These are phyloP conservation scores for Naganishia cerealis DNA, from an alignment of 1,284 basidiomycete genomes.

Conservation along the genomic window DNA sequence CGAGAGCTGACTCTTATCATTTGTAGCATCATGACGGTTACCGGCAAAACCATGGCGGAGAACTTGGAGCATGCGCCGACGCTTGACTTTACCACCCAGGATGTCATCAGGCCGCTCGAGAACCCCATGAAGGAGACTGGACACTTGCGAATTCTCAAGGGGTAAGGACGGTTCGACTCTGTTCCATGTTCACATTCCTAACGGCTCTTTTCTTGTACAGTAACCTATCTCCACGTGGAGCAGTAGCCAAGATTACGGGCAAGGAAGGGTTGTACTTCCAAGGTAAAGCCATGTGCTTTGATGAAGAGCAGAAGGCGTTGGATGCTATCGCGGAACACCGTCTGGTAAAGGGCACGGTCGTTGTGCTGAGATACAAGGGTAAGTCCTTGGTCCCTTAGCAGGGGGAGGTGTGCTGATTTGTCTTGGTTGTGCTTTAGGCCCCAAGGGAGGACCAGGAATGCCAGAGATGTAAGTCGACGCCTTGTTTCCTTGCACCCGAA, in stretches of 20 bases:
- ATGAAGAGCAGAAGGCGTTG: conserved; percentile 76
- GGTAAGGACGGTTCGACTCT: conserved; percentile 11
- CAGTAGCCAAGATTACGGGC: conserved; percentile 91
- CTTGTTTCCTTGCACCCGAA: background rate
- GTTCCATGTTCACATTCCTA: conserved; percentile 32
- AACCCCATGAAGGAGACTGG: conserved; percentile 85
- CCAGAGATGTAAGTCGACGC: conserved; percentile 21
- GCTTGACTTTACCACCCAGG: conserved; percentile 65
- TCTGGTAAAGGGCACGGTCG: conserved; percentile 67
- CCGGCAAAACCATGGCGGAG: conserved; percentile 80
- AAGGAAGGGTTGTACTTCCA: conserved; percentile 84
- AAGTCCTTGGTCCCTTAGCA: background rate
- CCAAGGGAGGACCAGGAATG: conserved; percentile 30
- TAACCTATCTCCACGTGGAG: conserved; percentile 86
- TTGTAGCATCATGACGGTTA: conserved; percentile 74
- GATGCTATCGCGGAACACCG: conserved; percentile 56
- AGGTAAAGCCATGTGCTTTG: conserved; percentile 79
- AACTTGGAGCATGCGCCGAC: conserved; percentile 78
- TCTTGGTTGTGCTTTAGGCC: conserved; percentile 3
- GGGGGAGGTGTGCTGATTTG: background rate
- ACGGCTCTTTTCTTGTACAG: conserved; percentile 54
- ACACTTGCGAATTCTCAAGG: conserved; percentile 63
- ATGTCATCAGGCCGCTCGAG: conserved; percentile 78
- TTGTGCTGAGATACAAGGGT: conserved; percentile 36
- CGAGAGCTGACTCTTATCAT: background rate